These are phyloP conservation scores for Pythium pyrilobum DNA, from an alignment of 352 stramenopile species.

Conservation along the genomic window DNA sequence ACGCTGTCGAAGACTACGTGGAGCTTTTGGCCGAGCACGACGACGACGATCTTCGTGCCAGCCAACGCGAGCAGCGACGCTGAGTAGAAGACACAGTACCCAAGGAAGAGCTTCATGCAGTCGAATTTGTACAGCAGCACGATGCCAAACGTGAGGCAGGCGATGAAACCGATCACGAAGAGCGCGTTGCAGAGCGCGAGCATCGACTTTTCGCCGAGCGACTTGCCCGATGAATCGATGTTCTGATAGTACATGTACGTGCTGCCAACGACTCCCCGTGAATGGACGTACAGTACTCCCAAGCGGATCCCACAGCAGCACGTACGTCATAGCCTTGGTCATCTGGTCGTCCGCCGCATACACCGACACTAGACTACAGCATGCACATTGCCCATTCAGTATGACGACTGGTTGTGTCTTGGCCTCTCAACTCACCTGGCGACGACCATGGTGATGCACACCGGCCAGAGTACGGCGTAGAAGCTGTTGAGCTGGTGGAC, in stretches of 20 bases:
- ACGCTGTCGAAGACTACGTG: constrained; percentile 46
- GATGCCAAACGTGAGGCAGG: constrained; percentile 67
- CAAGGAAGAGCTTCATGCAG: constrained; percentile 66
- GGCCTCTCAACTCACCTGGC: constrained; percentile 33
- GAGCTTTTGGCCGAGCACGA: constrained; percentile 43
- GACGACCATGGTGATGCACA: constrained; percentile 66
- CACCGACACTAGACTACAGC: constrained; percentile 41
- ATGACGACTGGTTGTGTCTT: too few relatives aligned
- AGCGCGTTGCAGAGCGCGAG: constrained; percentile 73
- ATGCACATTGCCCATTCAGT: background rate
- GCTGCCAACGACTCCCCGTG: constrained; percentile 22
- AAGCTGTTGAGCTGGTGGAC: constrained; percentile 74
- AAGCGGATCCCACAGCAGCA: too few relatives aligned
- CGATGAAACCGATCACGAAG: constrained; percentile 78
- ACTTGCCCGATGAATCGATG: constrained; percentile 41
- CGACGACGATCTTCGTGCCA: constrained; percentile 65
- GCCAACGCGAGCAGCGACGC: constrained; percentile 60
- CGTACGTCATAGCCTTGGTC: constrained; percentile 54
- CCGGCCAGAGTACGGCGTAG: constrained; percentile 67
- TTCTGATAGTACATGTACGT: constrained; percentile 81
- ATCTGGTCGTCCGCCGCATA: constrained; percentile 40
- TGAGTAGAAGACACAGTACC: constrained; percentile 78
- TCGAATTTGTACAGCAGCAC: constrained; percentile 84
- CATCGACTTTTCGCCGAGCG: constrained; percentile 37
- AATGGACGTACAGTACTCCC: too few relatives aligned